phyloP scores from a whole-genome alignment of 2,329 filamentous ascomycete species.

The Diaporthe ampelina region DNA sequence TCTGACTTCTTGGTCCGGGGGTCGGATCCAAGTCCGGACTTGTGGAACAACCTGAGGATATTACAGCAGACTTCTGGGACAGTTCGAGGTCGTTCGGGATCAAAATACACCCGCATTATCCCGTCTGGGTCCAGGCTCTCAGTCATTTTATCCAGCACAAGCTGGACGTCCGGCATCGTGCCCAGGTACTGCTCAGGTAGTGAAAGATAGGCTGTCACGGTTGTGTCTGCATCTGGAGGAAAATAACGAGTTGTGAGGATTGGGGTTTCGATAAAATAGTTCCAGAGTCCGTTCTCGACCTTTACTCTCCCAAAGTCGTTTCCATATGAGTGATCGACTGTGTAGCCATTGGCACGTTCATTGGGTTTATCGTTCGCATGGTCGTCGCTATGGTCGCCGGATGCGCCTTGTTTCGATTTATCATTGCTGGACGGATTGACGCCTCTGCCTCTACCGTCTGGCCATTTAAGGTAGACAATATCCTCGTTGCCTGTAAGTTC shows the following conservation, averaged over 20 bases:
- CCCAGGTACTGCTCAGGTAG: neutral
- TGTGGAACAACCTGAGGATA: neutral
- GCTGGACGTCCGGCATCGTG: neutral
- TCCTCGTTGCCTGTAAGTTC: neutral
- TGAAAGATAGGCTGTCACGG: neutral
- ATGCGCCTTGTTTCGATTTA: neutral
- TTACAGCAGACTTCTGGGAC: constrained; percentile 1
- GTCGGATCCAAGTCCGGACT: neutral
- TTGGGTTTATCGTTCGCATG: neutral
- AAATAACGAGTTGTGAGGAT: neutral
- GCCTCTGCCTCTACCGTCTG: neutral
- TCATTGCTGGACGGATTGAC: neutral
- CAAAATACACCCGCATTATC: neutral
- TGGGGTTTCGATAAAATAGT: neutral
- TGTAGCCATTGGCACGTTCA: neutral
- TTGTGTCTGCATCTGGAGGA: constrained; percentile 5
- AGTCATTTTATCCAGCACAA: neutral
- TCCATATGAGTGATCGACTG: neutral
- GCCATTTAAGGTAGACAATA: constrained; percentile 1
- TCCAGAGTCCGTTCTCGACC: constrained; percentile 8
- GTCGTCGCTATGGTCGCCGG: neutral
- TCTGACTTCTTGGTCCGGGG: neutral
- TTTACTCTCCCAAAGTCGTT: neutral
- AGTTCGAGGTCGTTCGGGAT: neutral
- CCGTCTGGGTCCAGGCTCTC: neutral